Conservation (phyloP, 345 rosid genomes). For the Brassica nigra region DNA sequence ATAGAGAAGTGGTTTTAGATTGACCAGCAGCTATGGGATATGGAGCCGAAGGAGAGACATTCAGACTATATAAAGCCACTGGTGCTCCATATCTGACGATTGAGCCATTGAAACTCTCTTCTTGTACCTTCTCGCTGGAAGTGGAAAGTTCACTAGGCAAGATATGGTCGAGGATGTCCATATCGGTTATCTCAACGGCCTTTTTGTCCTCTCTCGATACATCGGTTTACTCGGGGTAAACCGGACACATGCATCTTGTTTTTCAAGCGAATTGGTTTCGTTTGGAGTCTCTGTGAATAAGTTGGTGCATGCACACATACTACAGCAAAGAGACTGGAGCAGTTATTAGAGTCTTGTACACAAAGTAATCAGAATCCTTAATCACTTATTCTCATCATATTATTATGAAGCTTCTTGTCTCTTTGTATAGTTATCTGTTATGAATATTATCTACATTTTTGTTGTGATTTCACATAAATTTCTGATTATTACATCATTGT, state of each 20-base stretch:
- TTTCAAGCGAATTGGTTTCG: neutral
- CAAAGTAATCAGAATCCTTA: conserved; percentile 31
- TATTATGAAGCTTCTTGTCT: neutral
- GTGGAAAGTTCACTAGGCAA: too few species aligned
- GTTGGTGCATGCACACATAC: conserved; percentile 69
- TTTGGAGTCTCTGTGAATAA: neutral
- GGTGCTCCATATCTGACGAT: too few species aligned
- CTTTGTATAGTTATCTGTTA: neutral
- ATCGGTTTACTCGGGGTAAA: conserved; percentile 83
- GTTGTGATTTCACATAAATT: neutral
- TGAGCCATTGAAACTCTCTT: too few species aligned
- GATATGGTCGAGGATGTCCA: too few species aligned
- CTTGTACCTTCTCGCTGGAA: too few species aligned
- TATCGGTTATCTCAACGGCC: conserved; percentile 65
- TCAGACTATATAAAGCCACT: conserved; percentile 84
- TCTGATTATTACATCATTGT: neutral
- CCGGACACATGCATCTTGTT: neutral
- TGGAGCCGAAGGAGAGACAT: conserved; percentile 85
- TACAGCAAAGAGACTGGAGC: conserved; percentile 93
- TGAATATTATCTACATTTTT: neutral
- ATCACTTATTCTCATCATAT: neutral
- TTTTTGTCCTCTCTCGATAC: conserved; percentile 89
- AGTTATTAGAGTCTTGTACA: conserved; percentile 18
- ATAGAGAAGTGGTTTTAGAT: neutral
- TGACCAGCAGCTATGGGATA: conserved; percentile 52